Evolutionary conservation across 495 filamentous ascomycete genomes (phyloP).

Genomic region (Chaetomidium leptoderma): DNA sequence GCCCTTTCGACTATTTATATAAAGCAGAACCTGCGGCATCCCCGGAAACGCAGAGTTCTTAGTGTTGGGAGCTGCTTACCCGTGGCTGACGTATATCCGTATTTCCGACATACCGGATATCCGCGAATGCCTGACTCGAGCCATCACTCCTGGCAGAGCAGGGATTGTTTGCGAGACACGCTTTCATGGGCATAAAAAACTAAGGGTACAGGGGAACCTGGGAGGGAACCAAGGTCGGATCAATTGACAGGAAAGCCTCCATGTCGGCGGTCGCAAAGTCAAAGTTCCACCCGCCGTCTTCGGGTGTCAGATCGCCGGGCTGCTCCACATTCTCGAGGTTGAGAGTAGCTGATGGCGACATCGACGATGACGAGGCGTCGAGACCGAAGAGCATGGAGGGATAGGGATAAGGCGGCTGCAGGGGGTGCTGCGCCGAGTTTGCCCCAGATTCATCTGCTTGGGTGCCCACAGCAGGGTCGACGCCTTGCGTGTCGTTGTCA

Average conservation of each 20-base stretch:
- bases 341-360: not conserved
- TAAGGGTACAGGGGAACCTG: not conserved
- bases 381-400: conserved; percentile 1
- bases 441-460: not conserved
- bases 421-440: not conserved
- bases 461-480: not conserved
- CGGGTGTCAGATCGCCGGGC: not conserved
- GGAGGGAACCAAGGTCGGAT: not conserved
- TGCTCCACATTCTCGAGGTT: not conserved
- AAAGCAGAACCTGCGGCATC: not conserved
- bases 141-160: not conserved
- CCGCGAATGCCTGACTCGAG: not conserved
- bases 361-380: not conserved
- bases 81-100: conserved; percentile 6
- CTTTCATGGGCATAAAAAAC: not conserved
- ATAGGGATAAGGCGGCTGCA: not conserved
- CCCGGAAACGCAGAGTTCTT: not conserved
- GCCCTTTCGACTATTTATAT: not conserved
- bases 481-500: not conserved
- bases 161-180: not conserved
- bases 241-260: conserved; percentile 8
- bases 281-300: conserved; percentile 2
- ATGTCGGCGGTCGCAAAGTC: conserved; percentile 6
- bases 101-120: not conserved
- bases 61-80: not conserved